phyloP scores from a whole-genome alignment of 257 asterid species.

The Ocimum tenuiflorum region DNA sequence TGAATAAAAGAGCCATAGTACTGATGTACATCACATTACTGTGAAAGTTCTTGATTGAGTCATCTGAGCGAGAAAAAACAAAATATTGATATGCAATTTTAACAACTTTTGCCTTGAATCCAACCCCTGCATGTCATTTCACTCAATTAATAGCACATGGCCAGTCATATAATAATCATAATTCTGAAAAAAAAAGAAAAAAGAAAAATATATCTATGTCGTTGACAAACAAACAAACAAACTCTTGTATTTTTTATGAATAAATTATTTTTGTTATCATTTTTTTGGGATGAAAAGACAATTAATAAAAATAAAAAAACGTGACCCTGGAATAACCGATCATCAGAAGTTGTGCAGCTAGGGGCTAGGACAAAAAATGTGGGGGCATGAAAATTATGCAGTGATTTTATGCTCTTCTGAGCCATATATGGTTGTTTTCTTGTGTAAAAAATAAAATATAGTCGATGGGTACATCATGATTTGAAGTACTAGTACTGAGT shows the following conservation, averaged over 20 bases:
- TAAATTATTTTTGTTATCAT: neutral
- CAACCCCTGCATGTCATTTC: slow-evolving; percentile 33
- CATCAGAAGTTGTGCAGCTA: slow-evolving; percentile 16
- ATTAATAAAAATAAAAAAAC: slow-evolving; percentile 22
- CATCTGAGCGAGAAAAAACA: slow-evolving; percentile 24
- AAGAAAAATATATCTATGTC: slow-evolving; percentile 32
- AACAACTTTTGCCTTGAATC: slow-evolving; percentile 35
- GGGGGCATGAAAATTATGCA: slow-evolving; percentile 18
- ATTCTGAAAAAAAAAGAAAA: neutral
- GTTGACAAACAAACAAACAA: slow-evolving; percentile 30
- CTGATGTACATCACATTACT: neutral
- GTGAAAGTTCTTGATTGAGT: too few species aligned
- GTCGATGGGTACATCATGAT: slow-evolving; percentile 9
- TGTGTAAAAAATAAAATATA: neutral
- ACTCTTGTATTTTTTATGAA: neutral
- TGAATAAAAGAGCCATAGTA: neutral
- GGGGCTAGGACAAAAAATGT: slow-evolving; percentile 21
- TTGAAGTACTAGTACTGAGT: neutral
- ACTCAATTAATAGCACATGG: slow-evolving; percentile 29
- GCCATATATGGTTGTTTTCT: neutral
- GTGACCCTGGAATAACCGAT: slow-evolving; percentile 17
- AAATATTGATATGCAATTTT: slow-evolving; percentile 38
- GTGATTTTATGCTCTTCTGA: slow-evolving; percentile 13
- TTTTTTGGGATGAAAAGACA: slow-evolving; percentile 32
- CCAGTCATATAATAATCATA: slow-evolving; percentile 1